Percentiles rank a stretch among this genome's conserved stretches.
phyloP scores from a whole-genome alignment of 2,329 filamentous ascomycete species.

The Fusarium sp. region DNA sequence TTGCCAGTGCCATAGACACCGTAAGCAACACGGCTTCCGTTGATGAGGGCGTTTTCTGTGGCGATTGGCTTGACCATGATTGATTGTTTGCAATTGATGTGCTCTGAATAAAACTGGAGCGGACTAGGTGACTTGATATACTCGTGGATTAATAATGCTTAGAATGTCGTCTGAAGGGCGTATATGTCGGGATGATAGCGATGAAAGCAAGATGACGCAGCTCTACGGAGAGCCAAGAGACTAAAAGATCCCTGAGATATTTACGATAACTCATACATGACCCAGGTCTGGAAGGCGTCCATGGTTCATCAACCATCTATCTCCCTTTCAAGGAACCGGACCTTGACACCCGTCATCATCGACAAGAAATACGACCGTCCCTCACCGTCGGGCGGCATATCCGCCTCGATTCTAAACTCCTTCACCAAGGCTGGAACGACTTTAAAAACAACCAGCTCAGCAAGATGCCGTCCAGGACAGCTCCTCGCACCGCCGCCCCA shows the following conservation, averaged over 20 bases:
- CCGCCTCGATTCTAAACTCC: slow-evolving; percentile 58
- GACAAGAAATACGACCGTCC: slow-evolving; percentile 64
- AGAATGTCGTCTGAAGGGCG: slow-evolving; percentile 38
- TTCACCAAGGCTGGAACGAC: slow-evolving; percentile 55
- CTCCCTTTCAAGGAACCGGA: slow-evolving; percentile 50
- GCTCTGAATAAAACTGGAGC: accelerated
- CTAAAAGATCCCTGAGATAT: neutral
- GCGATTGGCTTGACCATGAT: slow-evolving; percentile 39
- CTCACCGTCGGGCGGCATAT: slow-evolving; percentile 54
- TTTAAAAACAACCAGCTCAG: slow-evolving; percentile 62
- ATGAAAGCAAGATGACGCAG: neutral
- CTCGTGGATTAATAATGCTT: slow-evolving; percentile 25
- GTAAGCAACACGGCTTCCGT: slow-evolving; percentile 45
- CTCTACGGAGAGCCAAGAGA: neutral
- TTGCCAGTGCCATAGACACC: slow-evolving; percentile 44
- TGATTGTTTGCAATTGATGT: neutral
- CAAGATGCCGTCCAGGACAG: slow-evolving; percentile 63
- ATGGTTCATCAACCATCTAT: neutral
- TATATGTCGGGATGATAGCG: neutral
- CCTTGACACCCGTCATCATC: slow-evolving; percentile 62
- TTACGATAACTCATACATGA: neutral
- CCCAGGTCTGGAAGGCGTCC: too few relatives aligned
- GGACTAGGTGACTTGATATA: slow-evolving; percentile 6
- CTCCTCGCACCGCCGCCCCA: slow-evolving; percentile 65
- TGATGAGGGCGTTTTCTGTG: slow-evolving; percentile 46